A percentile compares a stretch with the other conserved stretches of the same genome.
Conservation (phyloP, 441 rosid species). For the Bruguiera hainesii region DNA sequence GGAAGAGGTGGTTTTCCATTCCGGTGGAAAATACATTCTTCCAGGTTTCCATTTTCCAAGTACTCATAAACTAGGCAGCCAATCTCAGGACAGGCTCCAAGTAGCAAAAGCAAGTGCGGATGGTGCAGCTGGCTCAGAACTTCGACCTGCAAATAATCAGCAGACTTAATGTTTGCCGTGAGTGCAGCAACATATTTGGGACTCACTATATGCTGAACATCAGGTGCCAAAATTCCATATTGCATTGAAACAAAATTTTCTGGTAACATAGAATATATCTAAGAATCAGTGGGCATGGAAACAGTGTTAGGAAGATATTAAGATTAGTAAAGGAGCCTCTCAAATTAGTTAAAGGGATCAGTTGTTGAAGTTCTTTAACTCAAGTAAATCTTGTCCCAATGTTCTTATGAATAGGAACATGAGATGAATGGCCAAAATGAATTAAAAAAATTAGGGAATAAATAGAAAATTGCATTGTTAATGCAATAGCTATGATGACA, state of each 20-base stretch:
- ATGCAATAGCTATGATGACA: neutral
- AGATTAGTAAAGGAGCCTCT: neutral
- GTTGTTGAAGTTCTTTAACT: slow-evolving; percentile 1
- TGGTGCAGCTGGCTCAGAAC: slow-evolving; percentile 80
- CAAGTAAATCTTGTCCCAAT: neutral
- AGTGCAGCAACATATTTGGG: neutral
- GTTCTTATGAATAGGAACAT: slow-evolving; percentile 4
- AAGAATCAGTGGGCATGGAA: neutral
- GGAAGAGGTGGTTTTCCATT: slow-evolving; percentile 73
- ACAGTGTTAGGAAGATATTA: slow-evolving; percentile 6
- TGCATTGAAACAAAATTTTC: neutral
- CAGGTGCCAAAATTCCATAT: neutral
- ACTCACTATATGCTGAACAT: neutral
- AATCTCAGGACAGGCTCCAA: slow-evolving; percentile 89
- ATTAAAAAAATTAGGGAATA: neutral
- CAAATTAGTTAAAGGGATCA: neutral
- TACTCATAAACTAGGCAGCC: slow-evolving; percentile 86
- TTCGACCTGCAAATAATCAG: slow-evolving; percentile 52
- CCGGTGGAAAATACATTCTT: slow-evolving; percentile 49
- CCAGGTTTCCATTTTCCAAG: slow-evolving; percentile 84
- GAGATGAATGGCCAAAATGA: neutral
- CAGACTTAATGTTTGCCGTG: neutral
- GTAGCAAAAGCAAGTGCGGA: slow-evolving; percentile 75
- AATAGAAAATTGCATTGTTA: neutral
- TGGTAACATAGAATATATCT: neutral